These are phyloP conservation scores for Kockiozyma suomiensis DNA, from an alignment of 805 yeast genomes.

Conservation along the genomic window DNA sequence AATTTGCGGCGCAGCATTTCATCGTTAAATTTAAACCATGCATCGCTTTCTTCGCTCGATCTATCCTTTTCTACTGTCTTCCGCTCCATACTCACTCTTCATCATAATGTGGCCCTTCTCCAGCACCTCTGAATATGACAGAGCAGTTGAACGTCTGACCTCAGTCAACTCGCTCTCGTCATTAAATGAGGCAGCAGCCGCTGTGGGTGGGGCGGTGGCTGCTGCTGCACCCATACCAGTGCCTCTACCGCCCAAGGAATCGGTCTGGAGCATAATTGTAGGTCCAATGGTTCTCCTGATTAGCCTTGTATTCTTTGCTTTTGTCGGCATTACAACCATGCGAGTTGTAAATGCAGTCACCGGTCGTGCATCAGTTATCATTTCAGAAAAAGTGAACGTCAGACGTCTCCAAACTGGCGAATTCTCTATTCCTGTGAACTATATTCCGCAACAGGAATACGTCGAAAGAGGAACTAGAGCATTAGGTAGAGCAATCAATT, in stretches of 20 bases:
- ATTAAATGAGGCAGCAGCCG: conserved; percentile 3
- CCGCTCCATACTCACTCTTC: neutral
- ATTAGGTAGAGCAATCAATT: neutral
- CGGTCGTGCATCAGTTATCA: neutral
- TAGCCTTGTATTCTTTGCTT: neutral
- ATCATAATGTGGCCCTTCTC: conserved; percentile 7
- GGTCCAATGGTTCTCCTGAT: neutral
- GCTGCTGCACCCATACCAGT: conserved; percentile 5
- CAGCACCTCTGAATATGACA: neutral
- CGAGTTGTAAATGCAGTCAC: conserved; percentile 1
- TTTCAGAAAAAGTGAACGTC: neutral
- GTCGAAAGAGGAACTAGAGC: conserved; percentile 4
- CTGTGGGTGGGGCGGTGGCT: conserved; percentile 1
- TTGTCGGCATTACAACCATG: neutral
- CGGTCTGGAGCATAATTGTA: conserved; percentile 3
- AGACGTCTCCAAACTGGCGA: neutral
- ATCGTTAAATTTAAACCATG: neutral
- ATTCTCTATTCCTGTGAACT: conserved; percentile 4
- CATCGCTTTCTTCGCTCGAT: neutral
- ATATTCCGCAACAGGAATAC: conserved; percentile 15
- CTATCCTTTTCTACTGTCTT: neutral
- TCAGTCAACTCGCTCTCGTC: conserved; percentile 2
- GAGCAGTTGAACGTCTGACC: neutral
- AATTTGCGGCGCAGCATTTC: too few species aligned
- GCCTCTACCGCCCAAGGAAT: neutral